Base-by-base conservation (phyloP, 2,329 filamentous ascomycete species). In the Pseudogymnoascus sp. region DNA sequence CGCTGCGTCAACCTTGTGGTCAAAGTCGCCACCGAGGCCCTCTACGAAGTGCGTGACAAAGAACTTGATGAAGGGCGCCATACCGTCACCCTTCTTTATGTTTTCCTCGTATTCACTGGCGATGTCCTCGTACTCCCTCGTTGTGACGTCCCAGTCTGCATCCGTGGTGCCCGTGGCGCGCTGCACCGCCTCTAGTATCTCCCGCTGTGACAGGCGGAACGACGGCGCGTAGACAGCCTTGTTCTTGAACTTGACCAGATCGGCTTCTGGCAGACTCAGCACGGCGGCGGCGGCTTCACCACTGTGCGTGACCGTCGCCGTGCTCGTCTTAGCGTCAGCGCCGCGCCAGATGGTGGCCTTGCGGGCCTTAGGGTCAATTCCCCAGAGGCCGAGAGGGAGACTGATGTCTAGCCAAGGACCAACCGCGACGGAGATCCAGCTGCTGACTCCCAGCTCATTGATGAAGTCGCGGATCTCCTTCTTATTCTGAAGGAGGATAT, bases 321-420 rank as follows among this genome's bases (percentile, higher is more conserved):
- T 76, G 19, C 75, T 78, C 62, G 79, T 75, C 40, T 70, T 74
- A 7, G 73, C 77, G 14, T 38, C 14, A 1, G 81, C 81, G 19
- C 83, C 82, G 64, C 84, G 83, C 64, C 78, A 83, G 19, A 82
- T 69, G 0, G 76, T 79, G 14, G 78, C 70, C 10, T 72, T 72
- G 0, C 73, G 72, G 50, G 77, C 75, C 12, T 73, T 67, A 53
- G 84, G 72, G 62, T 83, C 79, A 71, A 84, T 81, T 0, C 82
- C 82, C 65, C 75, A 81, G 35, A 73, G 71, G 33, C 67, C 53
- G 1, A 71, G 70, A 1, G 71, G 76, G 6, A 83, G 69, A 56
- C 78, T 80, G 66, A 76, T 81, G 56, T 84, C 79, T 68, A 82
- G 82, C 81, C 81, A 84, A 66, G 81, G 82, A 0, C 78, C 76